Percentiles rank a stretch among this genome's conserved stretches.
Evolutionary conservation across 2,329 filamentous ascomycete species (phyloP).

Genomic region (Zasmidium cellare): DNA sequence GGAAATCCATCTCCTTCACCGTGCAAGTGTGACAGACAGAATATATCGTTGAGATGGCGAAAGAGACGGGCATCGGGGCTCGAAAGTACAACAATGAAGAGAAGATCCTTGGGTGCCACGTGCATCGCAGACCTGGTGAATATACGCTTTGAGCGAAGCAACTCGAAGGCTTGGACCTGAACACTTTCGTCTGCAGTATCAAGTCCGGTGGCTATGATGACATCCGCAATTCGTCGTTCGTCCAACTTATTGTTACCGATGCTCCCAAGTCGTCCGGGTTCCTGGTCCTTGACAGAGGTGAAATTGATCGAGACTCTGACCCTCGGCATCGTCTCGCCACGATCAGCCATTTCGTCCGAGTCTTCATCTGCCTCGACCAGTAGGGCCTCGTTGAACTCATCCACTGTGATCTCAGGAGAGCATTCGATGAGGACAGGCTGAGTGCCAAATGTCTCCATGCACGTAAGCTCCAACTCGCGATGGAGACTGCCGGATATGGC

Average conservation of each 20-base stretch:
- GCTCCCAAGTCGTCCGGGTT: slow-evolving; percentile 20
- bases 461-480: slow-evolving; percentile 59
- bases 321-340: slow-evolving; percentile 1
- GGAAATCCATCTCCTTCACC: slow-evolving; percentile 69
- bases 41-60: slow-evolving; percentile 68
- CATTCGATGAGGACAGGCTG: slow-evolving; percentile 71
- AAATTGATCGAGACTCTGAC: slow-evolving; percentile 16
- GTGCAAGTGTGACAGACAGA: slow-evolving; percentile 88
- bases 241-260: slow-evolving; percentile 39
- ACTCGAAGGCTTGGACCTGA: slow-evolving; percentile 76
- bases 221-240: slow-evolving; percentile 67
- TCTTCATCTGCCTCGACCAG: slow-evolving; percentile 45
- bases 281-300: slow-evolving; percentile 10
- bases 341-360: slow-evolving; percentile 15
- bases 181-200: slow-evolving; percentile 71
- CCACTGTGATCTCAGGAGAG: slow-evolving; percentile 69
- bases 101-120: slow-evolving; percentile 71
- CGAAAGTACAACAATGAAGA: slow-evolving; percentile 70
- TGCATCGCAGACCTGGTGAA: slow-evolving; percentile 74
- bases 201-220: slow-evolving; percentile 79
- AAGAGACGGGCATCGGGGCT: slow-evolving; percentile 37
- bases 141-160: slow-evolving; percentile 77
- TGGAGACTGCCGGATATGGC: slow-evolving; percentile 34
- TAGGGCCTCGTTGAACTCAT: slow-evolving; percentile 75
- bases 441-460: slow-evolving; percentile 70